Evolutionary conservation across 305 asterid species (phyloP).

Genomic region (Solanum aculeatissimum): DNA sequence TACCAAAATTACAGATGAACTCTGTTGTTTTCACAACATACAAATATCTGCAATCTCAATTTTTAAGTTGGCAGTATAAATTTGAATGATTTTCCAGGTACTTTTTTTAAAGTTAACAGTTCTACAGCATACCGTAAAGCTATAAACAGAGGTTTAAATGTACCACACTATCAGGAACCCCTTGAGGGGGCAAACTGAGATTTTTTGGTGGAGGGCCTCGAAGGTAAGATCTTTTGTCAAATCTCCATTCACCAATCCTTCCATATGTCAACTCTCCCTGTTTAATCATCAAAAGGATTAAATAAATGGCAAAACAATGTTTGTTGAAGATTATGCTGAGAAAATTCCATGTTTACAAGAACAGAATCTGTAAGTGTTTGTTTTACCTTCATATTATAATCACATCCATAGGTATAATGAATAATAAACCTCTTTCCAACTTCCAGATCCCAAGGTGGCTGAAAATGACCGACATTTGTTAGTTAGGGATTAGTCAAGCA

Average conservation of each 20-base stretch:
- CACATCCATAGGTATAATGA: constrained; percentile 95
- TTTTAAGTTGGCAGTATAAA: background rate
- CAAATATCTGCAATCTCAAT: background rate
- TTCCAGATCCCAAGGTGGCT: constrained; percentile 94
- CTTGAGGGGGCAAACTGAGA: constrained; percentile 78
- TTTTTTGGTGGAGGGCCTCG: constrained; percentile 76
- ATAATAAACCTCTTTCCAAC: constrained; percentile 75
- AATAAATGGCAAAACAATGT: background rate
- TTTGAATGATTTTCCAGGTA: background rate
- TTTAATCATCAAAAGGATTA: constrained; percentile 7
- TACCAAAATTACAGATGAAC: background rate
- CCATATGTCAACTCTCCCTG: constrained; percentile 96
- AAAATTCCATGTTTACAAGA: background rate
- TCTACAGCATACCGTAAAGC: background rate
- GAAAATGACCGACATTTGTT: constrained; percentile 11
- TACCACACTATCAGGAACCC: constrained; percentile 99
- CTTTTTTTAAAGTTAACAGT: background rate
- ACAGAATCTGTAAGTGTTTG: background rate
- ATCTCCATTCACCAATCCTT: constrained; percentile 94
- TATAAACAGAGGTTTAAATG: constrained; percentile 3
- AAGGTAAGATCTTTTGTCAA: constrained; percentile 87
- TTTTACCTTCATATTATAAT: constrained; percentile 85
- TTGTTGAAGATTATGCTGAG: background rate
- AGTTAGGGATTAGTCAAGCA: background rate
- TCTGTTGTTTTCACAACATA: background rate